phyloP scores from a whole-genome alignment of 225 moss, liverwort and hornwort genomes.

The Ulota crispa region DNA sequence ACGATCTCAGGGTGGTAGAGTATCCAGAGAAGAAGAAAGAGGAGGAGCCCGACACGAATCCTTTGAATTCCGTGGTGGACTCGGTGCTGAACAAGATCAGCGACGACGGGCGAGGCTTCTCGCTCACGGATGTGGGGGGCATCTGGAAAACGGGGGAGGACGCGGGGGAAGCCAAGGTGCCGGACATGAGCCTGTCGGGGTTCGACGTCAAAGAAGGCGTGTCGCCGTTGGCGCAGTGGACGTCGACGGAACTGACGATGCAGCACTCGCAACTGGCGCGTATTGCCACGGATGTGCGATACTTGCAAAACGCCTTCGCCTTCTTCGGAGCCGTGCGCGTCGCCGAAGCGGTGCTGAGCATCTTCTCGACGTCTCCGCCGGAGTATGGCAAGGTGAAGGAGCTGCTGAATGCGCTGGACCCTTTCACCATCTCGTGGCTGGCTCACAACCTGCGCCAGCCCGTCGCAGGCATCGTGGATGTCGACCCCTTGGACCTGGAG shows the following conservation, averaged over 20 bases:
- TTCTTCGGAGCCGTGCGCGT: conserved; percentile 52
- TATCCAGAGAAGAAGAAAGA: conserved; percentile 23
- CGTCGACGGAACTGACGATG: conserved; percentile 62
- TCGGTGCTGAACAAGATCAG: conserved; percentile 25
- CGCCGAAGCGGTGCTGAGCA: conserved; percentile 36
- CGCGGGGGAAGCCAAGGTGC: conserved; percentile 27
- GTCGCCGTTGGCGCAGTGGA: conserved; percentile 47
- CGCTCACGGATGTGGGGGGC: conserved; percentile 33
- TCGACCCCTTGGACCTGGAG: conserved; percentile 67
- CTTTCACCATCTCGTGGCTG: conserved; percentile 70
- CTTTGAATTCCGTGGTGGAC: conserved; percentile 16
- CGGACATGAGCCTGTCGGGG: conserved; percentile 32
- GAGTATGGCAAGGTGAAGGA: conserved; percentile 44
- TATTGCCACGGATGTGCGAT: conserved; percentile 47
- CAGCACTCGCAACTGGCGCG: conserved; percentile 61
- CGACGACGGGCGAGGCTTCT: conserved; percentile 25
- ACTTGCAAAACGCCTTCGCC: conserved; percentile 57
- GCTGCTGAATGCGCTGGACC: conserved; percentile 68
- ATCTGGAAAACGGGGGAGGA: conserved; percentile 44
- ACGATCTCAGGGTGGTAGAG: conserved; percentile 29
- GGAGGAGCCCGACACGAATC: conserved; percentile 9
- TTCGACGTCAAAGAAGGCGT: conserved; percentile 52
- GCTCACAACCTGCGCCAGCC: conserved; percentile 65
- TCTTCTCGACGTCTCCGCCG: conserved; percentile 45
- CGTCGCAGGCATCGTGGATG: conserved; percentile 49